Base-by-base conservation (phyloP, 1,139 yeast species). In the Diutina ranongensis region DNA sequence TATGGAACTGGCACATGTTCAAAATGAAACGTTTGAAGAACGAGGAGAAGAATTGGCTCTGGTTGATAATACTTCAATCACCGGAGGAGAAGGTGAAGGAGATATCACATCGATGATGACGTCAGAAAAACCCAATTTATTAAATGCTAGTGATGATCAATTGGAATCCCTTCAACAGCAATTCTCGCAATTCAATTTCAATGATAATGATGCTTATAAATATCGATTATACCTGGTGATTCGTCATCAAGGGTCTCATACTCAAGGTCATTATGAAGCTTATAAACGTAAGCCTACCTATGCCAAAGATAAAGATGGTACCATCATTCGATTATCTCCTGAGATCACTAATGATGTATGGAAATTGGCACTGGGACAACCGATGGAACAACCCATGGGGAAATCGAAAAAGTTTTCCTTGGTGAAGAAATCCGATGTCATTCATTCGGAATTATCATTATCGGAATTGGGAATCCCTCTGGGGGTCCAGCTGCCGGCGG, bases 241-340 rank as follows among this genome's bases (percentile, higher is more conserved):
- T 21, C 73, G 87, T 50, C 98, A 92, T 58, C 78, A 80, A 46
- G 98, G 97, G 0, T 80, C 94, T 1, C 97, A 92, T 61, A 74
- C 83, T 18, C 78, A 81, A 44, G 98, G 97, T 0, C 98, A 92
- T 58, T 92, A 85, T 56, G 94, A 84, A 55, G 82, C 92, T 53
- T 85, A 77, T 58, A 78, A 79, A 52, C 74, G 73, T 44, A 85
- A 85, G 56, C 89, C 92, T 2, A 61, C 74, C 10, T 74, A 70
- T 51, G 78, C 74, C 45, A 79, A 76, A 54, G 35, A 20, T 3
- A 25, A 38, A 20, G 42, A 38, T n/a, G 42, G 42, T 21, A 22
- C 18, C 4, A 38, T 38, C 13, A 22, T 38, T 4, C 31, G 42
- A 12, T 27, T 38, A 1, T 38, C 42, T 4, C 32, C 42, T 3